phyloP scores from a whole-genome alignment of 1,139 yeast genomes.

The Yamadazyma blattariae region DNA sequence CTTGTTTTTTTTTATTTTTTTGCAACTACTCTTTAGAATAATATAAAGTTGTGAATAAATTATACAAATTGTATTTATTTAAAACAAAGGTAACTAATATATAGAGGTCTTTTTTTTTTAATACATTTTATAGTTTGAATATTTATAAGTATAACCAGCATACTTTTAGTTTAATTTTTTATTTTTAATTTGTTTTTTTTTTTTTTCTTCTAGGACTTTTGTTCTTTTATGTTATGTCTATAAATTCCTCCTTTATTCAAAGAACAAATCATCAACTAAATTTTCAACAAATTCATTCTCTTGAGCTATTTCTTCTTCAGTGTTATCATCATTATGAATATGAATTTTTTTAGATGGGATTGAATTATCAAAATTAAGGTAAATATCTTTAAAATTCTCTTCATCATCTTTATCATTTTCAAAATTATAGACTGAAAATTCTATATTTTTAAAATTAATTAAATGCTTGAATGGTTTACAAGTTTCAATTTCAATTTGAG shows the following conservation, averaged over 20 bases:
- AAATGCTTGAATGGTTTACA: slow-evolving; percentile 54
- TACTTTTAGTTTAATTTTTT: neutral
- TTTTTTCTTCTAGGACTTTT: neutral
- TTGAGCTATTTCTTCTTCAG: slow-evolving; percentile 3
- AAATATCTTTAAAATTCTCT: slow-evolving; percentile 7
- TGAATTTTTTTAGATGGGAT: slow-evolving; percentile 4
- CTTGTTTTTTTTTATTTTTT: slow-evolving; percentile 20
- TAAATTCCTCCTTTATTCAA: slow-evolving; percentile 1
- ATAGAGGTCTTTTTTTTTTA: neutral
- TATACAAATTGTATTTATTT: neutral
- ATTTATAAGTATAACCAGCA: slow-evolving; percentile 2
- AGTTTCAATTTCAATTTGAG: slow-evolving; percentile 66
- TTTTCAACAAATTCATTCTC: slow-evolving; percentile 10
- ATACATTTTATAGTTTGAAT: neutral
- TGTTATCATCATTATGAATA: neutral
- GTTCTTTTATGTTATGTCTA: no score
- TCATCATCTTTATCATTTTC: slow-evolving; percentile 7
- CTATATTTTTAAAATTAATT: slow-evolving; percentile 38
- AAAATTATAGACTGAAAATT: slow-evolving; percentile 28
- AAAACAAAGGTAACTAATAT: neutral
- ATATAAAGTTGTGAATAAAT: no score
- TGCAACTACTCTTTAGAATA: neutral
- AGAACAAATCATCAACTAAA: slow-evolving; percentile 10
- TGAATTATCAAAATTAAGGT: slow-evolving; percentile 2
- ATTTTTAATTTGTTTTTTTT: neutral